Conservation (phyloP, 345 rosid species). For the Arabidopsis thaliana region DNA sequence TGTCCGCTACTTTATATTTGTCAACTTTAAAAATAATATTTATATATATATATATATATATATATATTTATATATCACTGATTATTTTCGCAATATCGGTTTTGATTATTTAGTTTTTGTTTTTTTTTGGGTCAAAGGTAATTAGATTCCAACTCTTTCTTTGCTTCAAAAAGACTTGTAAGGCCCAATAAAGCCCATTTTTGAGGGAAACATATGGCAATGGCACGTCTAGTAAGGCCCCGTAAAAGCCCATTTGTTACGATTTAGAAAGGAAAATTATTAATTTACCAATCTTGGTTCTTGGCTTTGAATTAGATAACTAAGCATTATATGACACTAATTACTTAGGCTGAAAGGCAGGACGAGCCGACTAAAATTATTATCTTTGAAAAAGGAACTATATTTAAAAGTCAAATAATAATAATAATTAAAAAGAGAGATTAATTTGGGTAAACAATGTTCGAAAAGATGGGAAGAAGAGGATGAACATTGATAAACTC, state of each 20-base stretch:
- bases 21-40: neutral
- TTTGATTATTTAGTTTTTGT: neutral
- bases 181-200: conserved; percentile 23
- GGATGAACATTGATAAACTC: conserved; percentile 46
- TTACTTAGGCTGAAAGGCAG: conserved; percentile 30
- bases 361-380: conserved; percentile 28
- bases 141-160: neutral
- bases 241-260: conserved; percentile 3
- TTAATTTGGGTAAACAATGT: conserved; percentile 35
- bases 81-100: conserved; percentile 2
- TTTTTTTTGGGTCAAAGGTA: too few species aligned
- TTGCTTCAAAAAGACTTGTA: neutral
- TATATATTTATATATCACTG: neutral
- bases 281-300: neutral
- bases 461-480: conserved; percentile 48
- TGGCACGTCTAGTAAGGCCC: conserved; percentile 1
- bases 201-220: neutral
- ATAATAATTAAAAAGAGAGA: conserved; percentile 1
- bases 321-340: conserved; percentile 6
- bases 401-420: conserved; percentile 27
- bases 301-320: conserved; percentile 14
- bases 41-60: too few species aligned
- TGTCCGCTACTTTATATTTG: neutral
- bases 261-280: neutral
- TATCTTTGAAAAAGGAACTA: conserved; percentile 2